phyloP scores from a whole-genome alignment of 2,329 filamentous ascomycete genomes.

The Zymoseptoria ardabiliae region DNA sequence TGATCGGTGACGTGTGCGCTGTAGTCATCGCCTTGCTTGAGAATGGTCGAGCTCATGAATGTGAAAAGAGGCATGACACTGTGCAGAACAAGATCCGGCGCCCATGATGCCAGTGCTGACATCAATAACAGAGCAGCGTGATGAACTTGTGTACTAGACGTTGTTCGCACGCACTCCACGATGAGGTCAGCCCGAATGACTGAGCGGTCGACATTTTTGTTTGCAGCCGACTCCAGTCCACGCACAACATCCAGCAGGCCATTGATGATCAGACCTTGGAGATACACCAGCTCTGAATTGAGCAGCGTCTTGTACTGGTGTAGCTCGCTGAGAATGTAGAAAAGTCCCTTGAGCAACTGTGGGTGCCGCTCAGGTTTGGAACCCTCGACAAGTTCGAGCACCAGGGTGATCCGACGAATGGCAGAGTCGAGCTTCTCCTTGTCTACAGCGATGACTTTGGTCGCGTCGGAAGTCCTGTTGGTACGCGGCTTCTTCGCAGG shows the following conservation, averaged over 20 bases:
- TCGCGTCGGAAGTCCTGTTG: conserved; percentile 55
- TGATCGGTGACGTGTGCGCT: conserved; percentile 91
- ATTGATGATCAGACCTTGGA: conserved; percentile 76
- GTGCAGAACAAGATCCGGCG: conserved; percentile 85
- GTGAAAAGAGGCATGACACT: conserved; percentile 99
- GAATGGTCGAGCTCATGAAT: conserved; percentile 87
- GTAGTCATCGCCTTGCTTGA: conserved; percentile 92
- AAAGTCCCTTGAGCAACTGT: conserved; percentile 69
- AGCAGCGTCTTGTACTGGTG: conserved; percentile 76
- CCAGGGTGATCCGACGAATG: conserved; percentile 72
- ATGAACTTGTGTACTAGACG: conserved; percentile 85
- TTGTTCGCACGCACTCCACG: conserved; percentile 88
- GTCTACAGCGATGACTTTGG: conserved; percentile 54
- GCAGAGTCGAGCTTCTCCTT: conserved; percentile 59
- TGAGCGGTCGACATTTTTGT: conserved; percentile 59
- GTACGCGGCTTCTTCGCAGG: conserved; percentile 72
- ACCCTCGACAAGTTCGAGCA: conserved; percentile 79
- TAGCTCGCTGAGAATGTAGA: conserved; percentile 76
- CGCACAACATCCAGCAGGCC: conserved; percentile 80
- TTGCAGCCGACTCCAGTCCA: conserved; percentile 50
- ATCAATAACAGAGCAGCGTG: conserved; percentile 84
- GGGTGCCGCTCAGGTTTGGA: conserved; percentile 69
- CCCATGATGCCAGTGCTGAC: conserved; percentile 75
- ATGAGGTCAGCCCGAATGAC: conserved; percentile 82
- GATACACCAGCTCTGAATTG: conserved; percentile 79